These are phyloP conservation scores for Sporothrix dimorphospora DNA, from an alignment of 2,329 filamentous ascomycete species.

Conservation along the genomic window DNA sequence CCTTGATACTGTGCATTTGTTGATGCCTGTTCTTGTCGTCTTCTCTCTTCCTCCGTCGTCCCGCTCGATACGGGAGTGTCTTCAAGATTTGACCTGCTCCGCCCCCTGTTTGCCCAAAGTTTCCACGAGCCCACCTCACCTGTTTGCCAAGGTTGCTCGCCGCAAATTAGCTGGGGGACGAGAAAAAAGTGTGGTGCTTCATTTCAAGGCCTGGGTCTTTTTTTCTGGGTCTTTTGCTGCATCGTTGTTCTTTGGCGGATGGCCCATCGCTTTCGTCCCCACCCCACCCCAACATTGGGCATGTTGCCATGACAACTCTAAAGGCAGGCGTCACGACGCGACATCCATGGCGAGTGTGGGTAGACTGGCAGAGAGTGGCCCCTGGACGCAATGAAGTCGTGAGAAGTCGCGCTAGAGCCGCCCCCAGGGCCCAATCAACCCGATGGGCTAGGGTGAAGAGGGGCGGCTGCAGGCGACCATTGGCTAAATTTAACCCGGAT, in stretches of 20 bases:
- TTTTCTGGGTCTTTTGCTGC: conserved; percentile 5
- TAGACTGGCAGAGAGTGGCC: not conserved
- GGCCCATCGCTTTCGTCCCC: not conserved
- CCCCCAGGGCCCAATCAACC: conserved; percentile 17
- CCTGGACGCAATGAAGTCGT: conserved; percentile 11
- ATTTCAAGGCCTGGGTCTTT: conserved; percentile 25
- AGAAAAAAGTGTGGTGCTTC: conserved; percentile 26
- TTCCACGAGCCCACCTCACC: conserved; percentile 13
- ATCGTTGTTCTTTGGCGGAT: not conserved
- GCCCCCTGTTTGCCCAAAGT: conserved; percentile 8
- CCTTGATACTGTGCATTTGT: no score
- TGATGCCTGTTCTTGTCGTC: no score
- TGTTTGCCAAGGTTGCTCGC: conserved; percentile 23
- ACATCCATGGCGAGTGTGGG: conserved; percentile 16
- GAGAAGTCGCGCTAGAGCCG: conserved; percentile 15
- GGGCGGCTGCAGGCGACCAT: conserved; percentile 10
- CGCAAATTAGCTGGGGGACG: conserved; percentile 29
- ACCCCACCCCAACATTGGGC: not conserved
- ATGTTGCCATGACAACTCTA: conserved; percentile 29
- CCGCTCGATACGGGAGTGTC: not conserved
- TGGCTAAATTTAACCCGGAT: conserved; percentile 15
- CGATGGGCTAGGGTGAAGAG: conserved; percentile 21
- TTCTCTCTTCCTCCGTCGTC: not conserved
- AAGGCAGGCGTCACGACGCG: conserved; percentile 15
- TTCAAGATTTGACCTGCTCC: not conserved